Evolutionary conservation across 2,329 filamentous ascomycete species (phyloP).

Genomic region (Fusarium brachygibbosum): DNA sequence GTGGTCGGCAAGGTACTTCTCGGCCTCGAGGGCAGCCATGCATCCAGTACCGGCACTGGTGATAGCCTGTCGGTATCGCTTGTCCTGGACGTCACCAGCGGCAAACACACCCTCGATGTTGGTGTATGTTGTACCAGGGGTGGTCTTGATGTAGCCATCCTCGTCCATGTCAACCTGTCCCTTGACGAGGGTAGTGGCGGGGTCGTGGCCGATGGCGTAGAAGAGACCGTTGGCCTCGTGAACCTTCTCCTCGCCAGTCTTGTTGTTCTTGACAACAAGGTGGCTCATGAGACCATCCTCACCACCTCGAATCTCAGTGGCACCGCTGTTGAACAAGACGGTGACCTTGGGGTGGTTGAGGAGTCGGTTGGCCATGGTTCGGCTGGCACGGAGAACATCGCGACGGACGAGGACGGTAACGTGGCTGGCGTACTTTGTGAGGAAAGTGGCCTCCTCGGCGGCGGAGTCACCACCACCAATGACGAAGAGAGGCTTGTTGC

Average conservation of each 20-base stretch:
- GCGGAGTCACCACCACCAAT: conserved; percentile 98
- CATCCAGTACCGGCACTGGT: conserved; percentile 97
- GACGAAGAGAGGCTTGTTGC: conserved; percentile 93
- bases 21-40: conserved; percentile 94
- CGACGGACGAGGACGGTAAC: conserved; percentile 93
- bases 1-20: conserved; percentile 88
- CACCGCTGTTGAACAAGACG: conserved; percentile 86
- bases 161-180: conserved; percentile 88
- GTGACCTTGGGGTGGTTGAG: conserved; percentile 89
- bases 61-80: conserved; percentile 96
- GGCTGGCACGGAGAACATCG: conserved; percentile 87
- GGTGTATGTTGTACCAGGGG: conserved; percentile 89
- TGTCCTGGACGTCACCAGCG: conserved; percentile 98
- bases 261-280: conserved; percentile 83
- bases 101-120: conserved; percentile 94
- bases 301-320: conserved; percentile 86
- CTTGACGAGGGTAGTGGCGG: conserved; percentile 91
- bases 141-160: conserved; percentile 91
- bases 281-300: conserved; percentile 89
- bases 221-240: conserved; percentile 93
- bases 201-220: conserved; percentile 97
- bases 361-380: conserved; percentile 91
- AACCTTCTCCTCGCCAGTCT: conserved; percentile 82
- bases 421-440: conserved; percentile 97
- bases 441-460: conserved; percentile 95